These are phyloP conservation scores for Juncus inflexus DNA, from an alignment of 176 grass and related monocot genomes.

Conservation along the genomic window DNA sequence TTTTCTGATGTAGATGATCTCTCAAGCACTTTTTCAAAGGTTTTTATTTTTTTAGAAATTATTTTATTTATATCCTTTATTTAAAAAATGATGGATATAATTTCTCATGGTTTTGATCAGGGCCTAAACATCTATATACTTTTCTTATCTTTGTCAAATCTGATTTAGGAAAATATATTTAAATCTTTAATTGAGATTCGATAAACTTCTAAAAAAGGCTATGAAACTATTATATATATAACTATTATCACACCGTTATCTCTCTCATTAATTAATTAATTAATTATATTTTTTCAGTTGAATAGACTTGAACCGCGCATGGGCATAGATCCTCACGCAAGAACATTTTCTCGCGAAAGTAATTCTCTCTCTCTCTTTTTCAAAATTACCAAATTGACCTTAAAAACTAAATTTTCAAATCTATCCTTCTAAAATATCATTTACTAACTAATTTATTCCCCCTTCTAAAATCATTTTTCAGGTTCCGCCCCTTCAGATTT, in stretches of 20 bases:
- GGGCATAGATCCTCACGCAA: constrained; percentile 35
- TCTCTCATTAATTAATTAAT: constrained; percentile 13
- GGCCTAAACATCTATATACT: too few species aligned
- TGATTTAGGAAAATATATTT: too few species aligned
- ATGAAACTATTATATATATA: too few species aligned
- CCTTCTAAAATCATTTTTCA: too few species aligned
- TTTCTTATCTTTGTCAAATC: too few species aligned
- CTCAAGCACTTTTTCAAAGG: constrained; percentile 57
- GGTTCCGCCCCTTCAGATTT: constrained; percentile 25
- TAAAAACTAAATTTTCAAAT: constrained; percentile 6
- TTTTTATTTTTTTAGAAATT: constrained; percentile 17
- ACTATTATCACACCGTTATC: too few species aligned
- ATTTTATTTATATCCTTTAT: constrained; percentile 20
- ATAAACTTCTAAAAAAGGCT: too few species aligned
- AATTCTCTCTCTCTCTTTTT: constrained; percentile 21
- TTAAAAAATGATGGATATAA: neutral
- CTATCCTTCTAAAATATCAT: neutral
- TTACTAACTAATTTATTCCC: too few species aligned
- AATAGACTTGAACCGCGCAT: constrained; percentile 36
- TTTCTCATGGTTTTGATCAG: too few species aligned
- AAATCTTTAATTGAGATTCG: too few species aligned
- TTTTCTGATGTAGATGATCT: constrained; percentile 58
- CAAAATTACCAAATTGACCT: constrained; percentile 2
- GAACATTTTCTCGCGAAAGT: constrained; percentile 63
- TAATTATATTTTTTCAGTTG: constrained; percentile 37